Evolutionary conservation across 257 asterid genomes (phyloP), one percentile per base, ranked within the genome.

Genomic region (Perilla frutescens): DNA sequence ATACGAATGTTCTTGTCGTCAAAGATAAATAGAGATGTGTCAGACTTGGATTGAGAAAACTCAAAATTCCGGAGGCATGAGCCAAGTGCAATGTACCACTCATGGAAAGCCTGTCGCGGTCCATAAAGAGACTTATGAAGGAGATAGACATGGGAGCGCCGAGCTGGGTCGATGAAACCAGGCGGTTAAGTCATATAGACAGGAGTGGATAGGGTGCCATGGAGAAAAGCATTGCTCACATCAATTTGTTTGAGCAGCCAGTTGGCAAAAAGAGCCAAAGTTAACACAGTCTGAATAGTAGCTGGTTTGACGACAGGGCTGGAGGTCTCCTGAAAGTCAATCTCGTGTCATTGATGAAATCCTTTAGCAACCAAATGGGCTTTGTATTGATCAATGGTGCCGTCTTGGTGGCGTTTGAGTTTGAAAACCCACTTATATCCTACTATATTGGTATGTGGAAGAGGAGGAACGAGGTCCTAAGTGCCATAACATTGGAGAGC

Each of bases 381-480:
- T 43, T 41, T 63, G 10, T 15, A 41, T 2, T 29, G 44, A 0
- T 63, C 54, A 1, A 63, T 10, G 2, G 40, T 14, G 5, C 54
- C 39, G 4, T 63, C 53, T 3, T 53, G 8, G 1, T 63, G 41
- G 3, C 4, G 9, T 5, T 63, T 63, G 11, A 63, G 3, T 0
- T 40, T 37, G 10, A 63, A 63, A 0, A 41, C 54, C 69, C 69
- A 63, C 5, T 63, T 63, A 9, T 40, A 63, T 0, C 69, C 69
- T 1, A 63, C 8, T 1, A 47, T 8, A 47, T 47, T 47, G 10
- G 53, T 4, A 9, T 47, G 53, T 8, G 10, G 13, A 9, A 4
- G n/a, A n/a, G n/a, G n/a, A n/a, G n/a, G n/a, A n/a, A n/a, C n/a
- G n/a, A n/a, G n/a, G n/a, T n/a, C n/a, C 64, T 43, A 58, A 1